Percentiles rank a stretch among this genome's conserved stretches.
phyloP scores from a whole-genome alignment of 805 yeast species.

The Pichia manshurica region DNA sequence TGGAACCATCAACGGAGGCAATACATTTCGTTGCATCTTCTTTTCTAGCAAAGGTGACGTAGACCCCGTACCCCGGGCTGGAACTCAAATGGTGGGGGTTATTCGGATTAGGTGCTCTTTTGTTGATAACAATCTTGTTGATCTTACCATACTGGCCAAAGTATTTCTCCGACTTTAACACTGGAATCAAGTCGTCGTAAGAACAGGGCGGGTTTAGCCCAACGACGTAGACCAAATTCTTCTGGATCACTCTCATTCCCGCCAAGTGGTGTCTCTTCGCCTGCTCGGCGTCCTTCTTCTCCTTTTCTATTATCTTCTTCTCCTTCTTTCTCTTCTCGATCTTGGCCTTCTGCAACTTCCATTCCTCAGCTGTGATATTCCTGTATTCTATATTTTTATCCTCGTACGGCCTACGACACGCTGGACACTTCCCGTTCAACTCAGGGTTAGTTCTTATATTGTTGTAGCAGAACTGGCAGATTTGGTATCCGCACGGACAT shows the following conservation, averaged over 20 bases:
- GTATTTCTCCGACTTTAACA: conserved; percentile 82
- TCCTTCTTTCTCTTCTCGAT: conserved; percentile 78
- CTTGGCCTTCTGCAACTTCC: conserved; percentile 73
- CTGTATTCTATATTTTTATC: conserved; percentile 90
- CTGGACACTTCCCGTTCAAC: conserved; percentile 94
- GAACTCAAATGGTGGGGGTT: conserved; percentile 27
- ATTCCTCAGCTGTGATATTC: conserved; percentile 78
- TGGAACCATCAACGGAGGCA: conserved; percentile 84
- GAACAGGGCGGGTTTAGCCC: conserved; percentile 87
- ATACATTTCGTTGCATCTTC: conserved; percentile 96
- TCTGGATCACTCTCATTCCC: conserved; percentile 97
- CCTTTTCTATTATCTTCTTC: conserved; percentile 82
- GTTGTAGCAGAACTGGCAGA: conserved; percentile 97
- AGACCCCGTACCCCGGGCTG: conserved; percentile 84
- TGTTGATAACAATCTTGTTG: conserved; percentile 86
- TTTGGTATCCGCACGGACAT: conserved; percentile 99
- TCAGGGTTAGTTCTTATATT: conserved; percentile 94
- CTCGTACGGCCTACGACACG: conserved; percentile 90
- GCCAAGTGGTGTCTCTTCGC: conserved; percentile 83
- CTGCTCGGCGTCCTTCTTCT: conserved; percentile 83
- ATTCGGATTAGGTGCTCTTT: conserved; percentile 49
- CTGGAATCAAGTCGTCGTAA: conserved; percentile 77
- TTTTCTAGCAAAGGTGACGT: conserved; percentile 86
- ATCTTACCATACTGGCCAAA: conserved; percentile 99
- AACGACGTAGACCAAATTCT: conserved; percentile 91